Evolutionary conservation across 2,329 filamentous ascomycete genomes (phyloP).

Genomic region (Eutypella sp.): DNA sequence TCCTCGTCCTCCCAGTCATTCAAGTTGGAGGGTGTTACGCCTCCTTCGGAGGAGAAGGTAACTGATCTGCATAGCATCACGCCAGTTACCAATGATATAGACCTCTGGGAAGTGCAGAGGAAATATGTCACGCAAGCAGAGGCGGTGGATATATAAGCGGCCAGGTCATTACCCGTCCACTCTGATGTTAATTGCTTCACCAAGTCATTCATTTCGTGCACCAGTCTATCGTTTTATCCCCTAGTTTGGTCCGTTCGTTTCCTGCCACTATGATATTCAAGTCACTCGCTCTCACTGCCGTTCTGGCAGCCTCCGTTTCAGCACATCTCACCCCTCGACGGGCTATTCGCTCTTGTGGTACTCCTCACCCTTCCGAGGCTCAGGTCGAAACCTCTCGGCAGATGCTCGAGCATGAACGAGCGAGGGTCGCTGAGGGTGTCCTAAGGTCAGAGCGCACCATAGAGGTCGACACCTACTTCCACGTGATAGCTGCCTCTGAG

Average conservation of each 20-base stretch:
- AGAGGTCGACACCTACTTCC: conserved; percentile 35
- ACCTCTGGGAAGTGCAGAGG: not conserved
- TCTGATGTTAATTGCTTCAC: not conserved
- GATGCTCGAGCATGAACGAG: conserved; percentile 22
- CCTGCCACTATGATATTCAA: not conserved
- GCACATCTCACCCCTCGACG: not conserved
- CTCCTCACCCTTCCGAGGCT: conserved; percentile 21
- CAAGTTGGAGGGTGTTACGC: not conserved
- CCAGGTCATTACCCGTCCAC: not conserved
- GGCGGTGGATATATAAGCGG: not conserved
- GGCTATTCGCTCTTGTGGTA: conserved; percentile 14
- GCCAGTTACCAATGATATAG: not conserved
- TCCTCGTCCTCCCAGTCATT: not conserved
- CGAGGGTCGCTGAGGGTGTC: conserved; percentile 15
- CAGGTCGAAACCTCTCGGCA: conserved; percentile 19
- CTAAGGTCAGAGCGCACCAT: conserved; percentile 16
- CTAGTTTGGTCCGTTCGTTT: not conserved
- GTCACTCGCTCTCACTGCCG: not conserved
- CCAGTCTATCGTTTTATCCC: not conserved
- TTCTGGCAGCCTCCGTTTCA: not conserved
- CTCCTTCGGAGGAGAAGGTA: not conserved
- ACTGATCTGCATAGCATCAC: not conserved
- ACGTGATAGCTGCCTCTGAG: conserved; percentile 29
- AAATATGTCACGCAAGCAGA: not conserved
- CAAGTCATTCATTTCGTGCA: not conserved